Evolutionary conservation across 257 asterid species (phyloP), one percentile per base, ranked within the genome.

Genomic region (Solanum piurae): DNA sequence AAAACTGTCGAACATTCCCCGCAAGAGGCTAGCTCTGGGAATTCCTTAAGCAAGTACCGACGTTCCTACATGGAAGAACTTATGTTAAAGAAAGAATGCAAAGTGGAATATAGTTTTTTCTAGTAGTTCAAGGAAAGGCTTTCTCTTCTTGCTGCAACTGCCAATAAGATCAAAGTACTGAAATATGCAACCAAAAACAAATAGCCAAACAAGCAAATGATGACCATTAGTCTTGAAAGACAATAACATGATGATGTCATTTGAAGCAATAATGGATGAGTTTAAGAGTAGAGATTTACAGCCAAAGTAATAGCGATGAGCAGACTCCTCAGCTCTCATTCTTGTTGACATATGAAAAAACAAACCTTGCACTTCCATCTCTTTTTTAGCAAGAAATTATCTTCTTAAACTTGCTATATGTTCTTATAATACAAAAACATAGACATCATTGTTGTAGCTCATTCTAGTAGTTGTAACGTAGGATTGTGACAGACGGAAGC

Each of bases 41-140:
- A 97, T 83, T 95, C 99, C 89, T 94, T 97, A 87, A 95, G 91
- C 89, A 97, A 89, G 90, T 95, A 97, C 73, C 98, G 91, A 84
- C 98, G 92, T 92, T 97, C 98, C 98, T 96, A 89, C 91, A 73
- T 69, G 74, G 29, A 84, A 72, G 73, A 25, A 74, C 36, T 34
- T 75, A 29, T 4, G 49, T 23, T 84, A 11, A 88, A 29, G 40
- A 44, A 79, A 79, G 7, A 44, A 44, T 34, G 12, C 9, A 16
- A 46, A 79, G 66, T 27, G 85, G 66, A 44, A 79, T 44, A 44
- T 16, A 29, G 37, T 4, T 46, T 44, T 44, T 27, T 79, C 66
- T 4, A 79, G 9, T 3, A 79, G 85, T 79, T 79, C 14, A 79
- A 12, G 12, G 18, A 46, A 46, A 46, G 11, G 6, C n/a, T 49